Conservation (phyloP, 2,329 filamentous ascomycete genomes). For the Anthostomella pinea region DNA sequence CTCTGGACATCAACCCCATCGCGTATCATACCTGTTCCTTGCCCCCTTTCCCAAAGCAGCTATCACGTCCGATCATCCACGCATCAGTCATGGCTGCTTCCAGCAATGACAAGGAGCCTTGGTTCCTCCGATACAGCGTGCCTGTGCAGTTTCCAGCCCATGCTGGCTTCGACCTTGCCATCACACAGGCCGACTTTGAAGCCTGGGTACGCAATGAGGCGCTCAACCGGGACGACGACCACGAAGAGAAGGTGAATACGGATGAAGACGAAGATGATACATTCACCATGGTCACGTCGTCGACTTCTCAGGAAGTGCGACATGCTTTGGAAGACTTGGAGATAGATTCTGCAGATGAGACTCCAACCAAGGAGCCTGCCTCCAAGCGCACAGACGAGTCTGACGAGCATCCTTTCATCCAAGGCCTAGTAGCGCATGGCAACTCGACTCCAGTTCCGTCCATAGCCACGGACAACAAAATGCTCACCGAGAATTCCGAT, state of each 20-base stretch:
- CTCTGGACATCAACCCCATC: no score
- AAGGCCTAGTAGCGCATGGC: conserved; percentile 29
- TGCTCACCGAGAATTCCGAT: conserved; percentile 52
- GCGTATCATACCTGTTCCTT: no score
- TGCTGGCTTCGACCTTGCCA: conserved; percentile 10
- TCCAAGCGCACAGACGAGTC: neutral
- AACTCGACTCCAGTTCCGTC: conserved; percentile 1
- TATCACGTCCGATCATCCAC: no score
- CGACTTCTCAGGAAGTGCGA: neutral
- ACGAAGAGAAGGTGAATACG: neutral
- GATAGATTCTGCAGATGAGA: neutral
- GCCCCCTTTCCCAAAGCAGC: no score
- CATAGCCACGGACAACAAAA: conserved; percentile 38
- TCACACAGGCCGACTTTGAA: conserved; percentile 10
- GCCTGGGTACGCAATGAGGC: conserved; percentile 7
- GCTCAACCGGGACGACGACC: neutral
- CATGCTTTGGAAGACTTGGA: conserved; percentile 1
- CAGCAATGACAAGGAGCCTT: conserved; percentile 10
- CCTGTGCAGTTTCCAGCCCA: conserved; percentile 12
- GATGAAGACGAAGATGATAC: neutral
- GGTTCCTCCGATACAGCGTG: conserved; percentile 12
- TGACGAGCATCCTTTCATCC: conserved; percentile 32
- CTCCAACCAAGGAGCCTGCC: neutral
- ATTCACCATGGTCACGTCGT: neutral
- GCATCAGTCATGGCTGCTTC: conserved; percentile 7